Evolutionary conservation across 129 eudicot genomes (phyloP).

Genomic region (Flaveria ramosissima): DNA sequence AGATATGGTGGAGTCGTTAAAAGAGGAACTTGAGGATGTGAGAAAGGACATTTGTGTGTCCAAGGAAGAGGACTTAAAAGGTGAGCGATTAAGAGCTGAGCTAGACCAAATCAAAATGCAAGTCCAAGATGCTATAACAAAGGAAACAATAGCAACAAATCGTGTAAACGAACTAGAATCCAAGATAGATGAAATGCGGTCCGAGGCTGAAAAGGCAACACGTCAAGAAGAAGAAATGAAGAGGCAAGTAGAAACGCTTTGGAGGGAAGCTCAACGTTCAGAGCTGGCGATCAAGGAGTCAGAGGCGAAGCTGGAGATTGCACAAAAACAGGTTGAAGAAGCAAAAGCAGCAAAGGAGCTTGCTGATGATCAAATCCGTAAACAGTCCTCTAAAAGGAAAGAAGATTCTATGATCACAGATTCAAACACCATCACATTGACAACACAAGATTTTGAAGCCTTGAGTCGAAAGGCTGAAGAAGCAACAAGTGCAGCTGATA

Average conservation of each 20-base stretch:
- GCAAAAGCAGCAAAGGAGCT: slow-evolving; percentile 67
- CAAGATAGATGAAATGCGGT: slow-evolving; percentile 36
- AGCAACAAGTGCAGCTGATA: slow-evolving; percentile 47
- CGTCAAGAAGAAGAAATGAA: slow-evolving; percentile 53
- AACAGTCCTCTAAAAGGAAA: slow-evolving; percentile 19
- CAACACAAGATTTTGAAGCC: slow-evolving; percentile 54
- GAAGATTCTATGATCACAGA: neutral
- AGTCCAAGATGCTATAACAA: slow-evolving; percentile 44
- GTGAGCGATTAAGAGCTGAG: slow-evolving; percentile 42
- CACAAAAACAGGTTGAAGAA: slow-evolving; percentile 61
- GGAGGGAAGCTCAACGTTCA: slow-evolving; percentile 56
- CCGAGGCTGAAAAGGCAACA: slow-evolving; percentile 51
- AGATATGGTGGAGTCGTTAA: slow-evolving; percentile 43
- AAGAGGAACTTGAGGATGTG: slow-evolving; percentile 50
- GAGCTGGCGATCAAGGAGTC: slow-evolving; percentile 37
- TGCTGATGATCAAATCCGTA: slow-evolving; percentile 54
- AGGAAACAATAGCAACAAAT: slow-evolving; percentile 28
- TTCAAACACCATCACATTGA: slow-evolving; percentile 44
- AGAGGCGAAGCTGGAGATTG: slow-evolving; percentile 50
- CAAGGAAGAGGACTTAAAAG: slow-evolving; percentile 41
- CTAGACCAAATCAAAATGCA: slow-evolving; percentile 43
- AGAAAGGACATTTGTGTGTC: slow-evolving; percentile 40
- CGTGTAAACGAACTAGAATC: slow-evolving; percentile 40
- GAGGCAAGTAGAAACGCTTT: slow-evolving; percentile 33
- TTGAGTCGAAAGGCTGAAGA: slow-evolving; percentile 58